Percentiles rank a stretch among this genome's conserved stretches.
Evolutionary conservation across 192 early-diverging fungal species (phyloP).

Genomic region (Lobosporangium transversale): DNA sequence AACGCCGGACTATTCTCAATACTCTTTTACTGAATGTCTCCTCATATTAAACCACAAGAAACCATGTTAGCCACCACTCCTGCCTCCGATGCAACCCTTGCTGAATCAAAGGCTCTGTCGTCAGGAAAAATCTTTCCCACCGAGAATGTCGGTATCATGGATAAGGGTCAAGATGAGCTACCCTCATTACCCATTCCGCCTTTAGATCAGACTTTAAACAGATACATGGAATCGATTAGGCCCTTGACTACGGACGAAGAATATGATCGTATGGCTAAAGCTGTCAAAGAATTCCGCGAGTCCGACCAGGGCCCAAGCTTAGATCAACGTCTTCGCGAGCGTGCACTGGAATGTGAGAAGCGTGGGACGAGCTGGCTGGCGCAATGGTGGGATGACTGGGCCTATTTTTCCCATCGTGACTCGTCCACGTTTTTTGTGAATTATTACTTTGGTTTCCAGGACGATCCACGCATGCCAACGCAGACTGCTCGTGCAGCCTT

Average conservation of each 20-base stretch:
- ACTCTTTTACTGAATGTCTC: constrained; percentile 11
- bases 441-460: constrained; percentile 52
- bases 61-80: not conserved
- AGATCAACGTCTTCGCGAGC: constrained; percentile 48
- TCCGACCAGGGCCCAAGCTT: constrained; percentile 13
- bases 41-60: not conserved
- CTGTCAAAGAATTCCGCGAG: constrained; percentile 55
- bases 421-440: constrained; percentile 53
- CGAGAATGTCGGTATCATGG: constrained; percentile 31
- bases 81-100: not conserved
- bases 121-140: not conserved
- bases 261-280: constrained; percentile 55
- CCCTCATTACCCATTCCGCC: constrained; percentile 64
- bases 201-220: constrained; percentile 61
- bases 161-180: constrained; percentile 49
- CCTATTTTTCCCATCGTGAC: constrained; percentile 44
- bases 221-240: constrained; percentile 59
- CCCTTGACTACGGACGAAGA: constrained; percentile 59
- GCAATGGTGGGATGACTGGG: constrained; percentile 54
- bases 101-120: not conserved
- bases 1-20: too few species aligned
- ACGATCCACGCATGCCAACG: constrained; percentile 42
- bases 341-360: constrained; percentile 58
- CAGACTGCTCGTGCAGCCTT: constrained; percentile 45
- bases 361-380: constrained; percentile 56